Base-by-base conservation (phyloP, 192 early-diverging fungal genomes). In the Coemansia sp. region DNA sequence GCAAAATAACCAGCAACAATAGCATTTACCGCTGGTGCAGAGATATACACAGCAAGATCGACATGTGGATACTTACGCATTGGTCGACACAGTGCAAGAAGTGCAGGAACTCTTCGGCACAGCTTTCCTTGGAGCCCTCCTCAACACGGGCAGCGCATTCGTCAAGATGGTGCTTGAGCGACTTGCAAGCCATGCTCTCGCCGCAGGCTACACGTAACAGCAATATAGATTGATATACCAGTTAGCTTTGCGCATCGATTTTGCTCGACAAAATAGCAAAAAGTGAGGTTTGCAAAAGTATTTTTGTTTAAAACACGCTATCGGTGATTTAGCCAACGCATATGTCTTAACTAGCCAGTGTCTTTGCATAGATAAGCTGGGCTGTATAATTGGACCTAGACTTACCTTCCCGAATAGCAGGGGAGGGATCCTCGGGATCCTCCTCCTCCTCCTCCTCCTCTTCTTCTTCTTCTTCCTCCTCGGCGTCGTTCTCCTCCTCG, bases 31-130 rank as follows among this genome's bases (percentile, higher is more conserved):
- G 22, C 22, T 28, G 22, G 22, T 28, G 22, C 22, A 28, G 22
- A 33, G 59, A 8, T 22, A 36, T 37, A 58, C 15, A 5, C 43
- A 51, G 12, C 37, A 55, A 52, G 61, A 32, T 12, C n/a, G 20
- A 34, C 15, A n/a, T 48, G 2, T 28, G 38, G 20, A 51, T 61
- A 92, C 90, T 89, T 91, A 92, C 91, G 78, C 92, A 93, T 58
- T 88, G 70, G 77, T 91, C 89, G 54, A 90, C 91, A 74, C 90
- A 91, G 85, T 93, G 90, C 85, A 92, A 78, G 71, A 93, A 89
- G 85, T 92, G 92, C 71, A 91, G 88, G 64, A 93, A 74, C 83
- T 93, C 92, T 70, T 93, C 92, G 64, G 85, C 85, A 66, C 92
- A 93, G 85, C 83, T 88, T 84, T 93, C 92, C 32, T 85, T 76